phyloP scores from a whole-genome alignment of 2,329 filamentous ascomycete genomes.

The Tolypocladium pustulatum region DNA sequence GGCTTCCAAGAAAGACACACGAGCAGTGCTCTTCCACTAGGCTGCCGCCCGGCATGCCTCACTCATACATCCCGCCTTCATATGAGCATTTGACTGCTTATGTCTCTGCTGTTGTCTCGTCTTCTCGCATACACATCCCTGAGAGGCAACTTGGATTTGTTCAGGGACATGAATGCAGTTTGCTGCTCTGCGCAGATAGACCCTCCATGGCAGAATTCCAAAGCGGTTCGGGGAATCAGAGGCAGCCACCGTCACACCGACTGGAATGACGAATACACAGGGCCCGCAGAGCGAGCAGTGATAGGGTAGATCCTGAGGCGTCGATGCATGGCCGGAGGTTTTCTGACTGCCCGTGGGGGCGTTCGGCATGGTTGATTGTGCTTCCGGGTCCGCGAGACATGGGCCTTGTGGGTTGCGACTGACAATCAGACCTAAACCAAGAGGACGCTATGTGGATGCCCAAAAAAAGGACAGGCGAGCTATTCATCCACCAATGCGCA shows the following conservation, averaged over 20 bases:
- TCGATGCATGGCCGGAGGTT: background rate
- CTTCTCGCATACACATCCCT: background rate
- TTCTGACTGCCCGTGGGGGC: background rate
- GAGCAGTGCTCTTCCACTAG: background rate
- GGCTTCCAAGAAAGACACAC: background rate
- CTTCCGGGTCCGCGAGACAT: background rate
- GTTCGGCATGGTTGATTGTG: background rate
- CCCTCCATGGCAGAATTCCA: background rate
- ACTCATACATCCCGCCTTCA: background rate
- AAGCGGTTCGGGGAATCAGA: background rate
- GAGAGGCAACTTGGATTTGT: background rate
- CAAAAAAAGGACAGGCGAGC: too few relatives aligned
- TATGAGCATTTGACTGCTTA: background rate
- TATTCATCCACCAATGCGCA: background rate
- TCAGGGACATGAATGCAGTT: background rate
- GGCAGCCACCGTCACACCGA: conserved; percentile 1
- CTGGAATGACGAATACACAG: background rate
- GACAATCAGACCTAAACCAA: background rate
- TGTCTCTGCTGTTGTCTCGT: background rate
- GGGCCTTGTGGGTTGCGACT: background rate
- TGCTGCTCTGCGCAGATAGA: background rate
- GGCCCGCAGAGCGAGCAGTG: background rate
- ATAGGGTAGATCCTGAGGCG: background rate
- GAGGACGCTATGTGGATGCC: background rate
- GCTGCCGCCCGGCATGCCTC: background rate